Percentiles rank a stretch among this genome's conserved stretches.
These are phyloP conservation scores for Phialophora verrucosa DNA, from an alignment of 2,329 filamentous ascomycete genomes.

Conservation along the genomic window DNA sequence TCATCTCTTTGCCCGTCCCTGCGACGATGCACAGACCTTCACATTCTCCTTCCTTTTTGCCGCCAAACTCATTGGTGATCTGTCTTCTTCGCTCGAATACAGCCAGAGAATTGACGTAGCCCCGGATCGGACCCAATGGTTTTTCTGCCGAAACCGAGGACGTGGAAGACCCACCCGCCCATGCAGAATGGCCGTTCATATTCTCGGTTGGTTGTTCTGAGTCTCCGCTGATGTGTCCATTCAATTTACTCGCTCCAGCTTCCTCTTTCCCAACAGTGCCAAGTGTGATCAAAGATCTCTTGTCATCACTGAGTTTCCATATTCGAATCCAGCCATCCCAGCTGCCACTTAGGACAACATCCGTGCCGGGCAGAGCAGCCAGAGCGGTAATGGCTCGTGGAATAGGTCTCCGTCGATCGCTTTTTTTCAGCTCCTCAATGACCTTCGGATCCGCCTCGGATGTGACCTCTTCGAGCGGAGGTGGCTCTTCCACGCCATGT, in stretches of 20 bases:
- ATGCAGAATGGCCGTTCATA: slow-evolving; percentile 33
- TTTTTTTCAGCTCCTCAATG: slow-evolving; percentile 50
- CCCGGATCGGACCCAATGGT: slow-evolving; percentile 46
- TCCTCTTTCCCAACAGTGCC: slow-evolving; percentile 67
- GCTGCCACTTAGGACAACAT: slow-evolving; percentile 87
- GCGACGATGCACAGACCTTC: slow-evolving; percentile 78
- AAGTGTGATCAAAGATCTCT: slow-evolving; percentile 73
- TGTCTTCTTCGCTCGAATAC: slow-evolving; percentile 83
- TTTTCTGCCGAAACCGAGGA: slow-evolving; percentile 35
- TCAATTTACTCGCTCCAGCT: slow-evolving; percentile 15
- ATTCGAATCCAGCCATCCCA: slow-evolving; percentile 90
- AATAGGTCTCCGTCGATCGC: slow-evolving; percentile 64
- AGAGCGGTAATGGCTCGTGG: slow-evolving; percentile 92
- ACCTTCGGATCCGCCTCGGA: slow-evolving; percentile 71
- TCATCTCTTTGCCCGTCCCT: slow-evolving; percentile 85
- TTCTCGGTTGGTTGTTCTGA: slow-evolving; percentile 8
- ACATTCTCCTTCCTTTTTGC: slow-evolving; percentile 51
- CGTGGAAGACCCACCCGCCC: slow-evolving; percentile 72
- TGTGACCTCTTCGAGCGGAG: slow-evolving; percentile 71
- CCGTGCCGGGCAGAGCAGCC: slow-evolving; percentile 83
- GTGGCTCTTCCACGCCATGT: slow-evolving; percentile 79
- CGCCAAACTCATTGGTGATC: slow-evolving; percentile 58
- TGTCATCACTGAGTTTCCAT: slow-evolving; percentile 85
- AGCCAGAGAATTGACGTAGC: slow-evolving; percentile 86
- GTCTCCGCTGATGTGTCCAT: slow-evolving; percentile 19